Base-by-base conservation (phyloP, 2,329 filamentous ascomycete species). In the Arthroderma uncinatum region DNA sequence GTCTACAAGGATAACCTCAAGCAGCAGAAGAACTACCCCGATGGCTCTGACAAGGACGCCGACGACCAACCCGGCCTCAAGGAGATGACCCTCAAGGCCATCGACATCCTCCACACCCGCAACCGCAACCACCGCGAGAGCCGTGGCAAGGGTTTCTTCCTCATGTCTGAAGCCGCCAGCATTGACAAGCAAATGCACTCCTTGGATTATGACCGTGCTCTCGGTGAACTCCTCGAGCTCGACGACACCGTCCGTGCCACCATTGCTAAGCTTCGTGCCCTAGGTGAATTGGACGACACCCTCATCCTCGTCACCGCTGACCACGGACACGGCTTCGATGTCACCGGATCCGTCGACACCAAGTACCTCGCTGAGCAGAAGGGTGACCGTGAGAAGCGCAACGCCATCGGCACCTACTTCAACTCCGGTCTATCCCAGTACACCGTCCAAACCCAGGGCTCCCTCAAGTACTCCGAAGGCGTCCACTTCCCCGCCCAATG, bases 161-260 rank as follows among this genome's bases (percentile, higher is more conserved):
- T 94, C 66, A 93, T 94, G 88, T 83, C 84, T 10, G 89, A 94
- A 71, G 89, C 85, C 25, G 89, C 89, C 14, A 88, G 83, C 1
- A 87, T 94, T 64, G 89, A 93, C 74, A 94, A 94, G 78, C 85
- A 89, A 78, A 93, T 94, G 88, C 89, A 94, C 74, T 70, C 76
- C 1, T 80, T 93, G 19, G 89, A 93, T 74, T 93, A 93, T 69
- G 87, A 93, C 73, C 86, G 89, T 56, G 86, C 89, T 0, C 82
- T 94, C 0, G 89, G 86, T 56, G 89, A 94, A 64, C 82, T 94
- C 0, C 81, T 94, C 40, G 89, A 94, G 74, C 80, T 94, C 34
- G 88, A 94, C 67, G 87, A 94, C 72, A 90, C 89, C 3, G 76
- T 94, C 63, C 83, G 83, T 55, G 86, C 86, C 16, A 89, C 87